A percentile compares a stretch with the other conserved stretches of the same genome.
phyloP scores from a whole-genome alignment of 768 basidiomycete genomes.

The Suillus clintonianus region DNA sequence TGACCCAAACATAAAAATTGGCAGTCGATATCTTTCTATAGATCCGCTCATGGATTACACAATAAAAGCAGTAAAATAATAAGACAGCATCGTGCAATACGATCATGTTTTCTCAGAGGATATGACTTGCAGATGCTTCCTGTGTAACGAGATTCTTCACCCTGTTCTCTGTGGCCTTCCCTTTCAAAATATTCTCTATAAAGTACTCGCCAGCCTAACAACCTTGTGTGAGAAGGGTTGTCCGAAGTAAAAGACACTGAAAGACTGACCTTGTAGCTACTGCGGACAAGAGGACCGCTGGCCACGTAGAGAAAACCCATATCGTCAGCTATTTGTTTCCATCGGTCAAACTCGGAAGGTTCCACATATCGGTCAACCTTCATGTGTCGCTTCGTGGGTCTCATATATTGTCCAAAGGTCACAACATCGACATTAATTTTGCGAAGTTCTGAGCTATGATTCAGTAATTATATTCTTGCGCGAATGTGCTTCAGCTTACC shows the following conservation, averaged over 20 bases:
- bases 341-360: slow-evolving; percentile 88
- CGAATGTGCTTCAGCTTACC: slow-evolving; percentile 47
- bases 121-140: slow-evolving; percentile 7
- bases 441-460: slow-evolving; percentile 67
- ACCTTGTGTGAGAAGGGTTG: slow-evolving; percentile 4
- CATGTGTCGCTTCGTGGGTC: slow-evolving; percentile 98
- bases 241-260: not conserved
- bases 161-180: slow-evolving; percentile 51
- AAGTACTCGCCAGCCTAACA: slow-evolving; percentile 92
- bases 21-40: no score
- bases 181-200: slow-evolving; percentile 85
- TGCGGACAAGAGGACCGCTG: slow-evolving; percentile 92
- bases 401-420: slow-evolving; percentile 99
- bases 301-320: slow-evolving; percentile 98
- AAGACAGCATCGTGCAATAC: not conserved
- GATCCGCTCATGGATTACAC: not conserved
- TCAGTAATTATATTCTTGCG: not conserved
- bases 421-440: slow-evolving; percentile 92
- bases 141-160: slow-evolving; percentile 33
- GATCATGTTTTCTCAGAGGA: slow-evolving; percentile 1
- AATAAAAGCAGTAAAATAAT: not conserved
- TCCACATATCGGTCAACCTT: slow-evolving; percentile 97
- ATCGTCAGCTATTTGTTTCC: slow-evolving; percentile 87
- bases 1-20: no score
- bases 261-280: slow-evolving; percentile 87